phyloP scores from a whole-genome alignment of 331 rosid genomes.

The Rosa hybrid region DNA sequence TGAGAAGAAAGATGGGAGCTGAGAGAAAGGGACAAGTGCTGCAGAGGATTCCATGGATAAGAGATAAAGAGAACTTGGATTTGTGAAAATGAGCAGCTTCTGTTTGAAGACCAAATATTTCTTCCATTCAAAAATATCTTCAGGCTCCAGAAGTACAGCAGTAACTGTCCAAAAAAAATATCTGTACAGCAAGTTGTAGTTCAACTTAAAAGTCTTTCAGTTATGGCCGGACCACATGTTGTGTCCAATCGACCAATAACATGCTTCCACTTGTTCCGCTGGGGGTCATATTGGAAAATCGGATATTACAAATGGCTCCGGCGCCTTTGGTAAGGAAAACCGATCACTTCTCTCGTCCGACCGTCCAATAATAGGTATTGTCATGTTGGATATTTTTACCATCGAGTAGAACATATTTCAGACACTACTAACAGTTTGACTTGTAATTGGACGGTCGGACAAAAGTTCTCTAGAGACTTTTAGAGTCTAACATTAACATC shows the following conservation, averaged over 20 bases:
- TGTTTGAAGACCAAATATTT: constrained; percentile 9
- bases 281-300: background rate
- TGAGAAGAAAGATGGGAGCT: constrained; percentile 48
- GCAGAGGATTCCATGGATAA: constrained; percentile 59
- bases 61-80: background rate
- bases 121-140: constrained; percentile 42
- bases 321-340: background rate
- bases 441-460: background rate
- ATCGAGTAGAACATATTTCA: background rate
- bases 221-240: background rate
- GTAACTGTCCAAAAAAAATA: constrained; percentile 34
- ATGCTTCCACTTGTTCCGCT: background rate
- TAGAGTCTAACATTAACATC: background rate
- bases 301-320: background rate
- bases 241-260: background rate
- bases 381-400: background rate
- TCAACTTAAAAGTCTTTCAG: background rate
- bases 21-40: constrained; percentile 42
- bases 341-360: background rate
- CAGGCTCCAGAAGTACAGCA: constrained; percentile 8
- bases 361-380: background rate
- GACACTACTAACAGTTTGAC: background rate
- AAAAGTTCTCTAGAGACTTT: background rate
- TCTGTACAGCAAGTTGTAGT: constrained; percentile 23
- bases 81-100: background rate